Percentiles rank a stretch among this genome's conserved stretches.
Evolutionary conservation across 2,329 filamentous ascomycete species (phyloP).

Genomic region (Drechslera avenae): DNA sequence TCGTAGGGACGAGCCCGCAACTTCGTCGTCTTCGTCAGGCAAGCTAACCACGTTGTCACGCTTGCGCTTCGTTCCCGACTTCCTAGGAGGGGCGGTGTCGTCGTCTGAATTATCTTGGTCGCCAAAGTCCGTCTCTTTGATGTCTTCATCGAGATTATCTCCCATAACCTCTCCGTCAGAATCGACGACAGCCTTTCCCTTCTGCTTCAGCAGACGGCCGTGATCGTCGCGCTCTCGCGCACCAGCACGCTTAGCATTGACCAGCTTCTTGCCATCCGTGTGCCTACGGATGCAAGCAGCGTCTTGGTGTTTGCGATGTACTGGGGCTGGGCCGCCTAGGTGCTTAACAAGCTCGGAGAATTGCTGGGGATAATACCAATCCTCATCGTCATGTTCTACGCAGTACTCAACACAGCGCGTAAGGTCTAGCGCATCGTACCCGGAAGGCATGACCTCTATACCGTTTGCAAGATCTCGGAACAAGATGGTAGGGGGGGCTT

Average conservation of each 20-base stretch:
- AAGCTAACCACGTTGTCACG: too few species aligned
- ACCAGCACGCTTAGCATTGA: background rate
- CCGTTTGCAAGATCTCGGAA: conserved; percentile 23
- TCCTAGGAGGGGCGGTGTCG: too few species aligned
- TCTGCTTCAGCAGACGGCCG: conserved; percentile 5
- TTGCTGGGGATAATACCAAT: conserved; percentile 28
- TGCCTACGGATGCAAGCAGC: conserved; percentile 14
- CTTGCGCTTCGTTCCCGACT: background rate
- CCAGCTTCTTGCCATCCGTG: background rate
- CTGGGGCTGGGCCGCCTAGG: conserved; percentile 16
- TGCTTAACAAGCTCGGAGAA: conserved; percentile 14
- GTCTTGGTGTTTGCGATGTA: conserved; percentile 17
- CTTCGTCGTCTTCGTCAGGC: background rate
- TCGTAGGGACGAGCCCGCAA: too few species aligned
- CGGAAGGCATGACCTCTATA: conserved; percentile 20
- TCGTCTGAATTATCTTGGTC: background rate
- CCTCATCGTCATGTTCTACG: conserved; percentile 16
- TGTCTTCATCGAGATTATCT: too few species aligned
- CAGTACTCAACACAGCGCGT: conserved; percentile 28
- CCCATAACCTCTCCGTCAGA: background rate
- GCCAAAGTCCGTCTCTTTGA: background rate
- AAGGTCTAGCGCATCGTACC: conserved; percentile 29
- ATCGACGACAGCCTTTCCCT: background rate
- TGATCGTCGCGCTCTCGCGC: conserved; percentile 1
- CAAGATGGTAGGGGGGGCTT: conserved; percentile 7